phyloP scores from a whole-genome alignment of 257 asterid species.

The Ajuga chamaepitys region DNA sequence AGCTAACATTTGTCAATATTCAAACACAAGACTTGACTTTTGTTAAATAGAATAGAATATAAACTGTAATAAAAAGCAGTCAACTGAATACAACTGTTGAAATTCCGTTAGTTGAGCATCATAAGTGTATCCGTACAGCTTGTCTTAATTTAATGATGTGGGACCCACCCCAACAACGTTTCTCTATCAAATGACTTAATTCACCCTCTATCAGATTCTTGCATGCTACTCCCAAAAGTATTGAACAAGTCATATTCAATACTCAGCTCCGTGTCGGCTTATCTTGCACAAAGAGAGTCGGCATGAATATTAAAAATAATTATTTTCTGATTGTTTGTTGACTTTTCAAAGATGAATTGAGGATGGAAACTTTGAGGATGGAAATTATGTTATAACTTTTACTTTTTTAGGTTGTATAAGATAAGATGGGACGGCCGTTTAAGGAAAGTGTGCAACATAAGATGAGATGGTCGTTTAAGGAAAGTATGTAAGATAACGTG shows the following conservation, averaged over 20 bases:
- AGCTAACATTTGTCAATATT: constrained; percentile 15
- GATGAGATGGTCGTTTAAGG: too few species aligned
- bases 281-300: too few species aligned
- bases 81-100: constrained; percentile 1
- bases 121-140: not conserved
- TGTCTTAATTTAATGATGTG: not conserved
- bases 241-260: constrained; percentile 10
- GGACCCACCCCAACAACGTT: not conserved
- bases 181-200: not conserved
- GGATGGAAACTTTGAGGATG: not conserved
- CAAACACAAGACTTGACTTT: constrained; percentile 19
- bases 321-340: too few species aligned
- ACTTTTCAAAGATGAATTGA: too few species aligned
- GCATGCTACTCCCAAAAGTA: not conserved
- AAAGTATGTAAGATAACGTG: too few species aligned
- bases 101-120: not conserved
- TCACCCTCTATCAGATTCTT: constrained; percentile 9
- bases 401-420: too few species aligned
- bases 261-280: too few species aligned
- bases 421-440: too few species aligned
- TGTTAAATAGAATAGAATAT: not conserved
- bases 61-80: not conserved
- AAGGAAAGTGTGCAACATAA: too few species aligned
- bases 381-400: too few species aligned
- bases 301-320: too few species aligned